Evolutionary conservation across 192 early-diverging fungal species (phyloP).

Genomic region (Umbelopsis vinacea): DNA sequence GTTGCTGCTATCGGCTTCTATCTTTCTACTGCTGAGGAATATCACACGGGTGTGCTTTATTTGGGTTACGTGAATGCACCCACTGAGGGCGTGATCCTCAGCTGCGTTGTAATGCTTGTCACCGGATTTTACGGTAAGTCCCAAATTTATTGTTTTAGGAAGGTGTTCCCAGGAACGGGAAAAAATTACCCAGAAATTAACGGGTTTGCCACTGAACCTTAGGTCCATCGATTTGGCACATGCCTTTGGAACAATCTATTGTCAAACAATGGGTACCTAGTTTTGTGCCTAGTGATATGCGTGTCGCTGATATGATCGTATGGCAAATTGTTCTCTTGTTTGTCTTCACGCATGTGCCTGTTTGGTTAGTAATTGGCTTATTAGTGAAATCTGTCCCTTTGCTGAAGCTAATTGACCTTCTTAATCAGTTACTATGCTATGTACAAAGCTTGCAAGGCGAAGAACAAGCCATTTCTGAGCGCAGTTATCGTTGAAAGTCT

Average conservation of each 20-base stretch:
- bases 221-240: conserved; percentile 31
- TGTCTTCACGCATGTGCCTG: conserved; percentile 37
- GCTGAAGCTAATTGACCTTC: not conserved
- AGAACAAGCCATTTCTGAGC: conserved; percentile 61
- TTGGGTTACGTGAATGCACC: conserved; percentile 84
- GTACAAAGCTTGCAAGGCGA: conserved; percentile 49
- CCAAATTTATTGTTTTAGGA: conserved; percentile 12
- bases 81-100: conserved; percentile 81
- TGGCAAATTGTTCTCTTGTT: conserved; percentile 27
- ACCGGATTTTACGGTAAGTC: conserved; percentile 66
- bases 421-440: conserved; percentile 38
- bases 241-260: conserved; percentile 11
- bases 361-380: conserved; percentile 32
- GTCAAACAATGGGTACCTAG: conserved; percentile 23
- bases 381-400: too few species aligned
- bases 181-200: not conserved
- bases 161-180: conserved; percentile 14
- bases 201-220: not conserved
- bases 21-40: conserved; percentile 90
- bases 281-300: not conserved
- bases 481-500: conserved; percentile 65
- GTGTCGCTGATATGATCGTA: conserved; percentile 24
- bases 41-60: conserved; percentile 87
- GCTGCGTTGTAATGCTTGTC: conserved; percentile 60
- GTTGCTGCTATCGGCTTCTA: conserved; percentile 65